These are phyloP conservation scores for Amoebophrya sp. DNA, from an alignment of 169 alveolate genomes.

Conservation along the genomic window DNA sequence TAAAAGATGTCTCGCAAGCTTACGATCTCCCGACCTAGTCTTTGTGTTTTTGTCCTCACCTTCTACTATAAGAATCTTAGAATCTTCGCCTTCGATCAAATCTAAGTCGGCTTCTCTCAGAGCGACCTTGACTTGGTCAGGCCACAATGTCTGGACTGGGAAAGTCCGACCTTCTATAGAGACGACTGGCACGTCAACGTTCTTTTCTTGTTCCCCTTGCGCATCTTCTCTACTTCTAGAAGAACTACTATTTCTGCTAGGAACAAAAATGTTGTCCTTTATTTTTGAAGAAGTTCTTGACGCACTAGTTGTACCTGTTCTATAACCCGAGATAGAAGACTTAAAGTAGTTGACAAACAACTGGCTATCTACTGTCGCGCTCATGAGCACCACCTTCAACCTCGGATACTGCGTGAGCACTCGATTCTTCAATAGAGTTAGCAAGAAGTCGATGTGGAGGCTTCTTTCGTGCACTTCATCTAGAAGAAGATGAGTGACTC, in stretches of 20 bases:
- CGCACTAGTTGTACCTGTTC: no score
- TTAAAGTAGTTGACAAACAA: neutral
- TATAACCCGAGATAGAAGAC: neutral
- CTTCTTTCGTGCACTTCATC: slow-evolving; percentile 1
- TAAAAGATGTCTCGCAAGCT: no score
- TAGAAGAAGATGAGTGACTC: neutral
- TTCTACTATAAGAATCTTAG: no score
- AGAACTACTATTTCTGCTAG: neutral
- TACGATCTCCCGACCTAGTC: no score
- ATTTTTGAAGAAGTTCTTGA: no score
- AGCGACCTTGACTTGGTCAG: no score
- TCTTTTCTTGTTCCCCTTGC: no score
- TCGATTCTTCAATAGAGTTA: neutral
- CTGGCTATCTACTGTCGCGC: neutral
- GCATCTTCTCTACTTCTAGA: no score
- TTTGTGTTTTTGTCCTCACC: no score
- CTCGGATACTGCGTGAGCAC: neutral
- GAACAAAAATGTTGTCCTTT: neutral
- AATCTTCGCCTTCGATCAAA: no score
- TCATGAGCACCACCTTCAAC: neutral
- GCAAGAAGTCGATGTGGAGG: neutral
- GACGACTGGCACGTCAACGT: neutral
- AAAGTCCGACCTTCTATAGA: neutral
- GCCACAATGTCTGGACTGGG: neutral
- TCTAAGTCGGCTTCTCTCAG: no score